Base-by-base conservation (phyloP, 768 basidiomycete species). In the Tricholomella constricta region DNA sequence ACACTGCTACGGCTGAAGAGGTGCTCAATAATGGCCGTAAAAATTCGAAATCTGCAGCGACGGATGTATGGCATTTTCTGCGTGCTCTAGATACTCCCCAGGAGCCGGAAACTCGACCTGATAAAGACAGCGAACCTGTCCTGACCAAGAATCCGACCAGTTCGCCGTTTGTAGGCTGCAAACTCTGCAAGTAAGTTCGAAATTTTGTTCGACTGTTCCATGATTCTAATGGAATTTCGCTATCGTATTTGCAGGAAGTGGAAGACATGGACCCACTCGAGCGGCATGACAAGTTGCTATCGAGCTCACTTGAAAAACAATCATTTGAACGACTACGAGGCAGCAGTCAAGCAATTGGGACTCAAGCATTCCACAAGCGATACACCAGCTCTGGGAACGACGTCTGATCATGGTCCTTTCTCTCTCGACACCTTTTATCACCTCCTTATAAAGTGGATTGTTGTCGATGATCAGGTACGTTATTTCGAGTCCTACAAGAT, bases 381-480 rank as follows among this genome's bases (percentile, higher is more conserved):
- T 25, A 2, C 46, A 14, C 4, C 23, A 14, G 23, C 22, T 22
- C n/a, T n/a, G n/a, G n/a, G n/a, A n/a, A n/a, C n/a, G n/a, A n/a
- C n/a, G n/a, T n/a, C n/a, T n/a, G n/a, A n/a, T n/a, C n/a, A n/a
- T n/a, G n/a, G n/a, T n/a, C 45, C 36, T 20, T 69, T 67, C 43
- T 48, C 58, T 1, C n/a, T 66, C 4, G 65, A 67, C 0, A 61
- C 45, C n/a, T 68, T 64, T 45, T 38, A 54, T 6, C 3, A 52
- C 51, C 1, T 65, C 62, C 60, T 50, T 25, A 55, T 8, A 2
- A 51, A 57, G 2, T 66, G 62, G 63, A 57, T 71, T 36, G 63
- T 54, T 0, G 62, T 55, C 2, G 63, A 69, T 55, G 67, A 75
- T 61, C 69, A 75, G 60, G 74, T 72, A 62, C n/a, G 59, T 58